A percentile compares a stretch with the other conserved stretches of the same genome.
Evolutionary conservation across 164 flowering plant genomes (phyloP).

Genomic region (Kingdonia uniflora): DNA sequence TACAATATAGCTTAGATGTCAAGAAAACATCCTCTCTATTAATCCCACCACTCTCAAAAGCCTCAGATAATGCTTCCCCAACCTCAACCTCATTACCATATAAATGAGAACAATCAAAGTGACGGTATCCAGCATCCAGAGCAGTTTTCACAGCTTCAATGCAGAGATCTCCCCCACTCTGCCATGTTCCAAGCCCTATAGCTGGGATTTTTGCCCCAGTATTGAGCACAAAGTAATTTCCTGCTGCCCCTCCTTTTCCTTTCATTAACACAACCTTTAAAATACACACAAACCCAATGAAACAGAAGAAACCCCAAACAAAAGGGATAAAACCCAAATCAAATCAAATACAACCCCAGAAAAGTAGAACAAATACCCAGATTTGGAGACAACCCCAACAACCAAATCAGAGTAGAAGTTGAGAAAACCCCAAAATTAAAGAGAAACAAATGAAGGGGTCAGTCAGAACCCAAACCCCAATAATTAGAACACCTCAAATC

Average conservation of each 20-base stretch:
- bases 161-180: conserved; percentile 59
- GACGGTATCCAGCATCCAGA: conserved; percentile 48
- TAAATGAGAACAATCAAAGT: conserved; percentile 65
- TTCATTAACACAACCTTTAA: conserved; percentile 13
- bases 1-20: conserved; percentile 21
- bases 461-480: no score
- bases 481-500: no score
- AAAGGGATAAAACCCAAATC: no score
- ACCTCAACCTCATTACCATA: conserved; percentile 63
- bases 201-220: conserved; percentile 57
- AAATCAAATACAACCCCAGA: no score
- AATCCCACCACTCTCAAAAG: background rate
- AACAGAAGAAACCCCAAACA: no score
- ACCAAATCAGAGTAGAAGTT: no score
- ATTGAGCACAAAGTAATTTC: conserved; percentile 37
- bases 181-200: conserved; percentile 74
- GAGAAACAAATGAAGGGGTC: no score
- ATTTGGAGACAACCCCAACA: no score
- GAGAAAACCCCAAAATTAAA: no score
- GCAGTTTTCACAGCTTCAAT: conserved; percentile 56
- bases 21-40: background rate
- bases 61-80: conserved; percentile 49
- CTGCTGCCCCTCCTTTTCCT: conserved; percentile 18
- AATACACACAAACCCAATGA: background rate
- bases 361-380: no score